Percentiles rank a stretch among this genome's conserved stretches.
These are phyloP conservation scores for Podaxis mareebaensis DNA, from an alignment of 768 basidiomycete species.

Conservation along the genomic window DNA sequence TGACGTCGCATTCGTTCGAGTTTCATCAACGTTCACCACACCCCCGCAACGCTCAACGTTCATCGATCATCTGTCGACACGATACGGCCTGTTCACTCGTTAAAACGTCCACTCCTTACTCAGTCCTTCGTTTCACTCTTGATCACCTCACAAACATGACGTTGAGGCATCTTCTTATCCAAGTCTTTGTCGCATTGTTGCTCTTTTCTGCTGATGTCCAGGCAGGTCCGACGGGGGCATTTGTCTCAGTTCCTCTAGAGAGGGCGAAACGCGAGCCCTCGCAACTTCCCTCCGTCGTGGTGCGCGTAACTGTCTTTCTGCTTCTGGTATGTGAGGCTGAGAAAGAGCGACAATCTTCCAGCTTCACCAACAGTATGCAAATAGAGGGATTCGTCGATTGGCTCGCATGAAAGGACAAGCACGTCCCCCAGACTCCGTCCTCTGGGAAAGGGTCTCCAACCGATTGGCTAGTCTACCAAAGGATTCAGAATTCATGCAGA, in stretches of 20 bases:
- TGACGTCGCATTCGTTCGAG: background rate
- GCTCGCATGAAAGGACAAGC: constrained; percentile 55
- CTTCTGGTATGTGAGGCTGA: background rate
- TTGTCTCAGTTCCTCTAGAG: constrained; percentile 5
- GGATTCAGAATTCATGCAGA: constrained; percentile 29
- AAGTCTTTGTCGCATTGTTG: background rate
- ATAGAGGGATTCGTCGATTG: constrained; percentile 51
- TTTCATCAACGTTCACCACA: background rate
- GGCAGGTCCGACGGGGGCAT: background rate
- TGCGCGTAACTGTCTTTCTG: background rate
- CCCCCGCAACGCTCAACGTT: background rate
- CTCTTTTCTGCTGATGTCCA: background rate
- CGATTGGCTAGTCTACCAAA: constrained; percentile 36
- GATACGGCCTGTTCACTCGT: background rate
- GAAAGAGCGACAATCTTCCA: constrained; percentile 23
- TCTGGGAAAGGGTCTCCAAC: constrained; percentile 38
- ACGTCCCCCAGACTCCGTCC: constrained; percentile 33
- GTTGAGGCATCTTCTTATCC: background rate
- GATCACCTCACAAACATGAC: background rate
- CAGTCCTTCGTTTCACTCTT: background rate
- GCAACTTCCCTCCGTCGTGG: background rate
- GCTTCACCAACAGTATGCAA: constrained; percentile 62
- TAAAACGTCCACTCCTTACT: background rate
- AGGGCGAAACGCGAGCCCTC: background rate
- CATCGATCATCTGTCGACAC: background rate